Evolutionary conservation across 148 eudicot species (phyloP).

Genomic region (Polygonum aviculare): DNA sequence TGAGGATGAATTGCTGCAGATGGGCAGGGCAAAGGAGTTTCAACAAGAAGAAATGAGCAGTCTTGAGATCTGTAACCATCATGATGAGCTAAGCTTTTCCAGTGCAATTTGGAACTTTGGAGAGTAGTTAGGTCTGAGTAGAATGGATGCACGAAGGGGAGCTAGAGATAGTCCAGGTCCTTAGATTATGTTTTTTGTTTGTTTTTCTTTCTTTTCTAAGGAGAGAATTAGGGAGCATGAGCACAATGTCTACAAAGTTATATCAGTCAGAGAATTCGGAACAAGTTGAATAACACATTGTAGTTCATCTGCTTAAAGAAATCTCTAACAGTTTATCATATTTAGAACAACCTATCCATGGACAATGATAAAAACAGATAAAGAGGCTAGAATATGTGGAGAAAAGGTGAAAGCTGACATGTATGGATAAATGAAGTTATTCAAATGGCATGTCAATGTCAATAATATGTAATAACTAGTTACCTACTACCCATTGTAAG

Average conservation of each 20-base stretch:
- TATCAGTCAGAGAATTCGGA: neutral
- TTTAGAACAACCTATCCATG: neutral
- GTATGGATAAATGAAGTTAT: neutral
- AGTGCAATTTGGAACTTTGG: slow-evolving; percentile 49
- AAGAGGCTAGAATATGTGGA: neutral
- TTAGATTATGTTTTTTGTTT: neutral
- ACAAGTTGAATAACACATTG: neutral
- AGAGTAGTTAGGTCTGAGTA: neutral
- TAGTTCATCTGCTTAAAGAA: neutral
- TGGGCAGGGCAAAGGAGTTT: slow-evolving; percentile 26
- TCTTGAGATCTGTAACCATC: slow-evolving; percentile 23
- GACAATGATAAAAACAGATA: neutral
- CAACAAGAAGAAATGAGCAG: slow-evolving; percentile 23
- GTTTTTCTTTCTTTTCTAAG: neutral
- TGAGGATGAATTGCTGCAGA: slow-evolving; percentile 66
- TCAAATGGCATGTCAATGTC: neutral
- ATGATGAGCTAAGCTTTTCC: slow-evolving; percentile 32
- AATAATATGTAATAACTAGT: neutral
- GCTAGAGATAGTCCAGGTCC: neutral
- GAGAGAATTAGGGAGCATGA: neutral
- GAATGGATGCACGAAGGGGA: neutral
- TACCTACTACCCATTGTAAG: neutral
- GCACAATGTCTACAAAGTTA: slow-evolving; percentile 4
- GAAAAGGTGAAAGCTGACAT: neutral
- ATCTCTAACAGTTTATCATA: neutral